Evolutionary conservation across 1,284 basidiomycete genomes (phyloP).

Genomic region (Schizophyllum commune): DNA sequence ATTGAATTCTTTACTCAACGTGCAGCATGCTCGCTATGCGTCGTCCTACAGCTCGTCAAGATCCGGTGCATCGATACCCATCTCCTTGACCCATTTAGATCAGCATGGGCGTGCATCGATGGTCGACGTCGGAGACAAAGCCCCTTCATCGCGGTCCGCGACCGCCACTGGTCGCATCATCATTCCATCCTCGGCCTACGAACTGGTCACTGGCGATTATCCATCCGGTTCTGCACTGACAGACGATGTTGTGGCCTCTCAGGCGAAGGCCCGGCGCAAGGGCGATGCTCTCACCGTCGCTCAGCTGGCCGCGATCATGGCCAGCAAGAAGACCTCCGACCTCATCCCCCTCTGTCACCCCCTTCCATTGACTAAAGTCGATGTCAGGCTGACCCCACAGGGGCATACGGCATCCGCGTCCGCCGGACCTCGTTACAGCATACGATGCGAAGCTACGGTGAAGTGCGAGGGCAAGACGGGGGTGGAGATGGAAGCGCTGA

Average conservation of each 20-base stretch:
- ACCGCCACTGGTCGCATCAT: conserved; percentile 75
- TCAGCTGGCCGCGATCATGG: conserved; percentile 84
- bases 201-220: conserved; percentile 43
- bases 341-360: conserved; percentile 87
- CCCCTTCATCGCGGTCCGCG: conserved; percentile 58
- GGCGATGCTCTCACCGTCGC: conserved; percentile 75
- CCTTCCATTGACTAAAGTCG: conserved; percentile 60
- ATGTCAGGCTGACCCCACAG: conserved; percentile 52
- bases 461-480: conserved; percentile 77
- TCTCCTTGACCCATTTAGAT: conserved; percentile 64
- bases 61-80: conserved; percentile 9
- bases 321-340: conserved; percentile 72
- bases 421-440: conserved; percentile 32
- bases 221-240: conserved; percentile 8
- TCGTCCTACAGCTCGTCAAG: not conserved
- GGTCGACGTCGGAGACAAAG: conserved; percentile 73
- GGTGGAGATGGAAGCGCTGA: conserved; percentile 93
- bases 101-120: conserved; percentile 62
- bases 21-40: not conserved
- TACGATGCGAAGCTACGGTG: conserved; percentile 61
- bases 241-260: conserved; percentile 24
- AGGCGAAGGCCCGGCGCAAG: conserved; percentile 51
- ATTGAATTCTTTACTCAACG: no score
- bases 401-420: conserved; percentile 5
- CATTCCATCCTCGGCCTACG: conserved; percentile 58